Base-by-base conservation (phyloP, 2,329 filamentous ascomycete genomes). In the Drechmeria coniospora region DNA sequence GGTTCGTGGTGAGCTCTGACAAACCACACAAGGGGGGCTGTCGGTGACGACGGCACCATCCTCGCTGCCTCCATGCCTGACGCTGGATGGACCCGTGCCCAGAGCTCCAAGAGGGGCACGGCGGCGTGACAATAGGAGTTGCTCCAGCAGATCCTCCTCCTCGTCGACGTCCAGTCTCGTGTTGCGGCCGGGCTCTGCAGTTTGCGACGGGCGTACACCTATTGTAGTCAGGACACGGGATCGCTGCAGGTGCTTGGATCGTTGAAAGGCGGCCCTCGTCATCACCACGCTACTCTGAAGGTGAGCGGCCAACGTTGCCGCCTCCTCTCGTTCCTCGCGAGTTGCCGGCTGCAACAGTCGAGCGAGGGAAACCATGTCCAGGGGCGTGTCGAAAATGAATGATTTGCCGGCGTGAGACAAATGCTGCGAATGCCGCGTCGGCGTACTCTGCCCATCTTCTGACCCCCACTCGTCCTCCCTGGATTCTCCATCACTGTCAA, bases 1-100 rank as follows among this genome's bases (percentile, higher is more conserved):
- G 6, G 81, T 92, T 12, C 90, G 67, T 3, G 84, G 74, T n/a
- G 70, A 68, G 30, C 74, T 74, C 50, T 95, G 87, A 47, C 90
- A 98, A 4, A 98, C 82, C 1, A 95, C 90, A 44, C 90, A 98
- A 39, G 81, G 79, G 3, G 84, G 83, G 0, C 82, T 71, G 17
- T 74, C 69, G 3, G 50, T 53, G 2, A 79, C 81, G 45, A 86
- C 68, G 1, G 78, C 79, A 5, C 71, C 71, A 1, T 74, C 78
- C n/a, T 79, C 79, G 13, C 15, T 16, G 13, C 20, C 15, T 11
- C 12, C 23, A 10, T 13, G 1, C 66, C 63, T 23, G 74, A 66
- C 79, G 79, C 86, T 4, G 61, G 62, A 8, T 54, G 35, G 25
- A 4, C 20, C 10, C 37, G 29, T 33, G 15, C 28, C 34, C 15